phyloP scores from a whole-genome alignment of 129 eudicot genomes.

The Kitagawia praeruptora region DNA sequence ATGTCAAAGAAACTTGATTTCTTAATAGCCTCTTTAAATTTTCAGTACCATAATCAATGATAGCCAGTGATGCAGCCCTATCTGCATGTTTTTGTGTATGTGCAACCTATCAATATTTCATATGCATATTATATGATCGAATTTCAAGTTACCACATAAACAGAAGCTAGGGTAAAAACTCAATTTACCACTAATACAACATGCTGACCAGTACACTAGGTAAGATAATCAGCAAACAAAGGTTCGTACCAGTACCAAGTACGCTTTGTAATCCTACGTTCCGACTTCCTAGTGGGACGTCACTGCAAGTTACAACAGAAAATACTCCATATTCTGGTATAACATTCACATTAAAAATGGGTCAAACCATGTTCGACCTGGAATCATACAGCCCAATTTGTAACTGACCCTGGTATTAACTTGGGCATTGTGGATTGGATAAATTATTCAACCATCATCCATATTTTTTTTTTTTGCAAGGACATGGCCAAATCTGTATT shows the following conservation, averaged over 20 bases:
- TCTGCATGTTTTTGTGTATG: constrained; percentile 83
- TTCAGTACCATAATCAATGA: constrained; percentile 51
- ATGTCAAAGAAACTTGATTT: constrained; percentile 66
- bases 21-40: constrained; percentile 78
- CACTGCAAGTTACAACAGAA: constrained; percentile 40
- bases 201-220: constrained; percentile 61
- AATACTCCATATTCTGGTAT: constrained; percentile 22
- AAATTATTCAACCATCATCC: too few relatives aligned
- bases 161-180: neutral
- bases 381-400: too few relatives aligned
- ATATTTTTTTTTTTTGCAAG: too few relatives aligned
- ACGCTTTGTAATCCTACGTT: constrained; percentile 43
- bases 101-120: constrained; percentile 43
- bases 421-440: too few relatives aligned
- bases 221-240: constrained; percentile 60
- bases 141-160: neutral
- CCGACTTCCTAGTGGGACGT: constrained; percentile 67
- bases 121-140: neutral
- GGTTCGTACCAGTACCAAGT: constrained; percentile 41
- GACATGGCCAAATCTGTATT: too few relatives aligned
- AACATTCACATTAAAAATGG: too few relatives aligned
- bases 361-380: too few relatives aligned
- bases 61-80: constrained; percentile 56
- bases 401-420: too few relatives aligned
- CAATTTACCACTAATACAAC: constrained; percentile 67